phyloP scores from a whole-genome alignment of 2,329 filamentous ascomycete genomes.

The Xylaria sp. region DNA sequence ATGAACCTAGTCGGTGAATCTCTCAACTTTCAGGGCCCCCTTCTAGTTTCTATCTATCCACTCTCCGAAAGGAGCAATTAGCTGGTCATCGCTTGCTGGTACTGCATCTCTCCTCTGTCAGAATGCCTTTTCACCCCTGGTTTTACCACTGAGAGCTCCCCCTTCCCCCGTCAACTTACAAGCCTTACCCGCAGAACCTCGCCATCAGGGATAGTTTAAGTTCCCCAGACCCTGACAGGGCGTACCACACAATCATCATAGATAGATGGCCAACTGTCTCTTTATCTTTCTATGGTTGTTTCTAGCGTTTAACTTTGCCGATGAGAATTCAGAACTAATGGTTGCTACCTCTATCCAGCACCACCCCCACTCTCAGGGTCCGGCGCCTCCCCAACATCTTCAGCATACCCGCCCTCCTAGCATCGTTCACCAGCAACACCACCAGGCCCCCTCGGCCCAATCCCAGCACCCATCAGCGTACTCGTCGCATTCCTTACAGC shows the following conservation, averaged over 20 bases:
- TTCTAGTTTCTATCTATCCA: slow-evolving; percentile 52
- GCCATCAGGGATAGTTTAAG: slow-evolving; percentile 56
- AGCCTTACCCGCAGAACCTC: slow-evolving; percentile 54
- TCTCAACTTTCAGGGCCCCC: slow-evolving; percentile 53
- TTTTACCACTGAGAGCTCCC: slow-evolving; percentile 49
- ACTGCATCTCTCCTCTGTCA: slow-evolving; percentile 48
- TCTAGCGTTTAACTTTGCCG: slow-evolving; percentile 50
- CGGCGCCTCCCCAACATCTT: slow-evolving; percentile 72
- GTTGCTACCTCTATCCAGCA: slow-evolving; percentile 75
- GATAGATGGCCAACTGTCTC: slow-evolving; percentile 61
- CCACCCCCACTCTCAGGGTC: slow-evolving; percentile 78
- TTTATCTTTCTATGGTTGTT: slow-evolving; percentile 54
- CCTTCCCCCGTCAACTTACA: slow-evolving; percentile 49
- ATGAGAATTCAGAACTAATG: slow-evolving; percentile 61
- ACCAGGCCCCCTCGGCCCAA: slow-evolving; percentile 70
- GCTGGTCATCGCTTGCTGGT: slow-evolving; percentile 50
- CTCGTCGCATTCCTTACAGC: slow-evolving; percentile 73
- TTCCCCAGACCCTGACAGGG: slow-evolving; percentile 59
- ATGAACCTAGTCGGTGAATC: slow-evolving; percentile 52
- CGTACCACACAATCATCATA: slow-evolving; percentile 58
- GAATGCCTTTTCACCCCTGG: slow-evolving; percentile 47
- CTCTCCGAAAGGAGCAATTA: slow-evolving; percentile 48
- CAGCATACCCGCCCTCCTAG: slow-evolving; percentile 77
- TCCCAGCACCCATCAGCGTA: slow-evolving; percentile 74
- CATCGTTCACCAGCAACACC: slow-evolving; percentile 79